These are phyloP conservation scores for Solanum raphanifolium DNA, from an alignment of 257 asterid genomes.

Conservation along the genomic window DNA sequence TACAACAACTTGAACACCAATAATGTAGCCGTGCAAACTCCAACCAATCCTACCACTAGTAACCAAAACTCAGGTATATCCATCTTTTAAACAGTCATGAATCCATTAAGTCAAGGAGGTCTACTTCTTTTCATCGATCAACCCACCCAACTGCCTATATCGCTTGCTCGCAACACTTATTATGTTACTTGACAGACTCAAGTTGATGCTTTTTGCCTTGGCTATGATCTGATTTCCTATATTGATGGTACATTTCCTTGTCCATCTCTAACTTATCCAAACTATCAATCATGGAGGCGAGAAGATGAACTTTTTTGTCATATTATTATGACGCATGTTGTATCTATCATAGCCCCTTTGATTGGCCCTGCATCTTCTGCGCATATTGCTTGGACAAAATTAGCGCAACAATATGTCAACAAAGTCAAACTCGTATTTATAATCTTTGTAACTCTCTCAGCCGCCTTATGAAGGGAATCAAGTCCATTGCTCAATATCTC, in stretches of 20 bases:
- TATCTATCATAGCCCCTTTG: neutral
- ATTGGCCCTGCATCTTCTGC: neutral
- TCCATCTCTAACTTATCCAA: neutral
- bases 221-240: neutral
- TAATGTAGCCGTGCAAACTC: neutral
- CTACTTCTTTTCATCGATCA: neutral
- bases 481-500: neutral
- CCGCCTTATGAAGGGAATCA: neutral
- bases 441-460: neutral
- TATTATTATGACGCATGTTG: neutral
- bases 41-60: neutral
- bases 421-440: neutral
- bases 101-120: neutral
- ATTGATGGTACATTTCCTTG: neutral
- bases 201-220: neutral
- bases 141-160: neutral
- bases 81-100: too few relatives aligned
- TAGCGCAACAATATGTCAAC: neutral
- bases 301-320: neutral
- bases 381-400: neutral
- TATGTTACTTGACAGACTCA: neutral
- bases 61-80: neutral
- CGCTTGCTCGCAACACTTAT: neutral
- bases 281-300: neutral
- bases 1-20: neutral